Evolutionary conservation across 352 stramenopile species (phyloP).

Genomic region (Globisporangium sylvaticum): DNA sequence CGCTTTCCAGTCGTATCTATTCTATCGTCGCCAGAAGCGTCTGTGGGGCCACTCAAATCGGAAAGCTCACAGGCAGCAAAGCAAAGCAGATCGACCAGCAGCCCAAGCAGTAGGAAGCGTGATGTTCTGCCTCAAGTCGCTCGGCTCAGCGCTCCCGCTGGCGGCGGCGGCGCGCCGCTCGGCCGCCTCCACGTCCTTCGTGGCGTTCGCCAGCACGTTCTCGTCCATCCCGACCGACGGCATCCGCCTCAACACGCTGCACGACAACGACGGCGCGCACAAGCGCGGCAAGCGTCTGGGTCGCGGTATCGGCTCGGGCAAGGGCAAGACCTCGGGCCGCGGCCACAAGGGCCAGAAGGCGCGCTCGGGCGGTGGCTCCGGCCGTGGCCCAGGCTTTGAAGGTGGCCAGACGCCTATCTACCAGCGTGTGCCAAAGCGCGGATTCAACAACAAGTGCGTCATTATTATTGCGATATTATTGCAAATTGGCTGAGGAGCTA

Average conservation of each 20-base stretch:
- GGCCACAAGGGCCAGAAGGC: constrained; percentile 98
- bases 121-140: constrained; percentile 62
- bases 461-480: constrained; percentile 14
- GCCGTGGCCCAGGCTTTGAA: constrained; percentile 92
- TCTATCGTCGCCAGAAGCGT: not conserved
- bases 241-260: constrained; percentile 82
- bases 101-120: not conserved
- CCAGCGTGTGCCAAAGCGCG: constrained; percentile 95
- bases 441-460: constrained; percentile 93
- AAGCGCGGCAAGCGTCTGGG: constrained; percentile 90
- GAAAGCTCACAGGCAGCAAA: not conserved
- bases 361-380: constrained; percentile 79
- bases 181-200: constrained; percentile 1
- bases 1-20: not conserved
- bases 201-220: constrained; percentile 49
- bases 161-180: constrained; percentile 11
- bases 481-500: not conserved
- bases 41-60: constrained; percentile 14
- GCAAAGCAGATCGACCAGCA: not conserved
- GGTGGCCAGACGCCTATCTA: constrained; percentile 98
- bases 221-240: constrained; percentile 44
- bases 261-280: constrained; percentile 83
- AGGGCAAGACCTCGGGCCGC: constrained; percentile 93
- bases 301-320: constrained; percentile 90
- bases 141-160: constrained; percentile 46